Conservation (phyloP, 2,329 filamentous ascomycete species). For the Sordariomycetes sp. region DNA sequence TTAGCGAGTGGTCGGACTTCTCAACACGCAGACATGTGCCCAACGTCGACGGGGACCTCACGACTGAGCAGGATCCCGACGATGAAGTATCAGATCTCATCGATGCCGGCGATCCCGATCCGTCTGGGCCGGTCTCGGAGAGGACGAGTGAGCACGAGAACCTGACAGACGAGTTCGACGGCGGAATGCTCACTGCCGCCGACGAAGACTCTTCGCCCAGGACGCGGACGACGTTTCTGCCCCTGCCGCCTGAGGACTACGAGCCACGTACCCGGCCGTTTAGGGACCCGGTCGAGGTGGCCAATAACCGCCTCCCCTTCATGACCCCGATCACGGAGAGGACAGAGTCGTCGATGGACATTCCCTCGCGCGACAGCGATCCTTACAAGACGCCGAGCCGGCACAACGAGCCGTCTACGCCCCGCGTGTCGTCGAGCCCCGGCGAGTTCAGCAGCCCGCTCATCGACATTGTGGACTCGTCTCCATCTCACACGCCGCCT, state of each 20-base stretch:
- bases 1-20: slow-evolving; percentile 85
- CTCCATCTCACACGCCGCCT: slow-evolving; percentile 18
- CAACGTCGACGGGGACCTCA: slow-evolving; percentile 19
- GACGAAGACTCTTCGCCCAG: slow-evolving; percentile 25
- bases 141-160: slow-evolving; percentile 16
- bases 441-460: slow-evolving; percentile 61
- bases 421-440: background rate
- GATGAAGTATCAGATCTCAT: slow-evolving; percentile 24
- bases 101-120: slow-evolving; percentile 22
- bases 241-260: slow-evolving; percentile 77
- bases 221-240: slow-evolving; percentile 60
- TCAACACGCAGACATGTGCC: slow-evolving; percentile 63
- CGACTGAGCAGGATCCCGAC: slow-evolving; percentile 21
- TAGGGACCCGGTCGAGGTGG: slow-evolving; percentile 67
- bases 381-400: slow-evolving; percentile 71
- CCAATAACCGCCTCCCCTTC: slow-evolving; percentile 87
- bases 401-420: slow-evolving; percentile 12
- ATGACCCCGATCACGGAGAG: slow-evolving; percentile 98
- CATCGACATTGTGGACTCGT: slow-evolving; percentile 48
- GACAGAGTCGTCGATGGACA: slow-evolving; percentile 76
- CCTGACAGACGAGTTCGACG: slow-evolving; percentile 21
- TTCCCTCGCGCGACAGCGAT: slow-evolving; percentile 45
- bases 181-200: slow-evolving; percentile 28
- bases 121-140: slow-evolving; percentile 9
- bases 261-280: slow-evolving; percentile 69